A percentile compares a stretch with the other conserved stretches of the same genome.
Evolutionary conservation across 352 stramenopile genomes (phyloP).

Genomic region (Phytopythium montanum): DNA sequence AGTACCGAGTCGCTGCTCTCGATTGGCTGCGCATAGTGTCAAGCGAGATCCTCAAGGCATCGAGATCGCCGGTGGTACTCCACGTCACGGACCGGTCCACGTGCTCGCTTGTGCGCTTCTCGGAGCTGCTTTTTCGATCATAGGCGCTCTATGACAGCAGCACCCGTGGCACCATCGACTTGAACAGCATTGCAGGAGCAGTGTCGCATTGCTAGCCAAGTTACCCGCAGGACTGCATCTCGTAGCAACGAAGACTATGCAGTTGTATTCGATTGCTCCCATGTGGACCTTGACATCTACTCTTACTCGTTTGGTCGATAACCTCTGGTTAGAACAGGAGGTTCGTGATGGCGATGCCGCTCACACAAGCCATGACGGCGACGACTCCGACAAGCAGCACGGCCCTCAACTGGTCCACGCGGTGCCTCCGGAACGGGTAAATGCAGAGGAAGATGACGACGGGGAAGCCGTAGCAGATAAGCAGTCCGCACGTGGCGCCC

Average conservation of each 20-base stretch:
- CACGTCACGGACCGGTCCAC: neutral
- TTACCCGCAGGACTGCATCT: neutral
- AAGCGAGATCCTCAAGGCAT: neutral
- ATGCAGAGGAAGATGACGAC: conserved; percentile 38
- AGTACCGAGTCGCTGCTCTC: neutral
- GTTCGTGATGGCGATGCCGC: conserved; percentile 12
- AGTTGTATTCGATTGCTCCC: neutral
- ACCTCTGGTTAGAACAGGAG: neutral
- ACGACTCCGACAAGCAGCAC: conserved; percentile 20
- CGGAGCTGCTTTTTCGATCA: neutral
- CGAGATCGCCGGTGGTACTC: neutral
- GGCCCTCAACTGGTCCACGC: conserved; percentile 10
- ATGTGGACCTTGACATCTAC: neutral
- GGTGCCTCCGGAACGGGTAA: conserved; percentile 33
- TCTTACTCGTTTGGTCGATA: neutral
- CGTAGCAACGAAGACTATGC: neutral
- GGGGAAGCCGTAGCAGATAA: conserved; percentile 51
- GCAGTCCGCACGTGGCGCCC: conserved; percentile 38
- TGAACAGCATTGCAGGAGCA: neutral
- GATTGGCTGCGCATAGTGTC: neutral
- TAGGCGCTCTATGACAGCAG: neutral
- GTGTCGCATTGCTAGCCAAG: neutral
- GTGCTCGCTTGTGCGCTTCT: conserved; percentile 7
- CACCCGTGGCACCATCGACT: neutral
- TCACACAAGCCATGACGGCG: conserved; percentile 23